These are phyloP conservation scores for Hypoxylon sp. DNA, from an alignment of 2,329 filamentous ascomycete species.

Conservation along the genomic window DNA sequence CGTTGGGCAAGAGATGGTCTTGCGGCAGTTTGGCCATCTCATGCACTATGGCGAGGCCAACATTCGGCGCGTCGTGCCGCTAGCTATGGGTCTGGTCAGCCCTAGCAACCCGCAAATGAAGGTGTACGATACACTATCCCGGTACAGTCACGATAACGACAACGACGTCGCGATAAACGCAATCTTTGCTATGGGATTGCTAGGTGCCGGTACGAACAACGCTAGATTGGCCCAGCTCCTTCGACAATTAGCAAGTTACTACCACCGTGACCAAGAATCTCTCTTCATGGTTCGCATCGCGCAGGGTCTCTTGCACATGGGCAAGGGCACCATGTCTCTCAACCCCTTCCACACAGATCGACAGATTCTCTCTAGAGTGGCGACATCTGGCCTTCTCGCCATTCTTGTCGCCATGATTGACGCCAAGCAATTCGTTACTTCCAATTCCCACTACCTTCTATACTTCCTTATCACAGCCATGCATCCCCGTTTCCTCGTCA, in stretches of 20 bases:
- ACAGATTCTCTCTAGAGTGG: constrained; percentile 92
- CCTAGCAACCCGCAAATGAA: constrained; percentile 99
- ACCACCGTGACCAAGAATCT: constrained; percentile 95
- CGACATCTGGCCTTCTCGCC: constrained; percentile 88
- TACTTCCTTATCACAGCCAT: constrained; percentile 98
- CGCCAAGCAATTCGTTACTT: constrained; percentile 84
- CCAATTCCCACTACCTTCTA: constrained; percentile 86
- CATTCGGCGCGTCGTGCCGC: constrained; percentile 93
- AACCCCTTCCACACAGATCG: constrained; percentile 99
- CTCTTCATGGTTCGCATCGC: constrained; percentile 99
- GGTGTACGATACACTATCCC: constrained; percentile 96
- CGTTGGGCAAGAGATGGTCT: constrained; percentile 97
- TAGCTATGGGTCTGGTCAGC: constrained; percentile 96
- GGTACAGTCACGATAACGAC: constrained; percentile 99
- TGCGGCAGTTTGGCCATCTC: constrained; percentile 95
- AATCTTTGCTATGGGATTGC: constrained; percentile 98
- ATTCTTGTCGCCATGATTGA: constrained; percentile 96
- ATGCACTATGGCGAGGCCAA: constrained; percentile 99
- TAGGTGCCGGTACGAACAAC: constrained; percentile 98
- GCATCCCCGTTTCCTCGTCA: constrained; percentile 96
- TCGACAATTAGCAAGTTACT: constrained; percentile 96
- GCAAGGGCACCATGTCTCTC: constrained; percentile 95
- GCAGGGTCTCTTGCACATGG: constrained; percentile 97
- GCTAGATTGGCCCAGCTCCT: constrained; percentile 94
- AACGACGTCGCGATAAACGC: constrained; percentile 98